Percentiles rank a stretch among this genome's conserved stretches.
Conservation (phyloP, 2,329 filamentous ascomycete genomes). For the Coniosporium tulheliwenetii region DNA sequence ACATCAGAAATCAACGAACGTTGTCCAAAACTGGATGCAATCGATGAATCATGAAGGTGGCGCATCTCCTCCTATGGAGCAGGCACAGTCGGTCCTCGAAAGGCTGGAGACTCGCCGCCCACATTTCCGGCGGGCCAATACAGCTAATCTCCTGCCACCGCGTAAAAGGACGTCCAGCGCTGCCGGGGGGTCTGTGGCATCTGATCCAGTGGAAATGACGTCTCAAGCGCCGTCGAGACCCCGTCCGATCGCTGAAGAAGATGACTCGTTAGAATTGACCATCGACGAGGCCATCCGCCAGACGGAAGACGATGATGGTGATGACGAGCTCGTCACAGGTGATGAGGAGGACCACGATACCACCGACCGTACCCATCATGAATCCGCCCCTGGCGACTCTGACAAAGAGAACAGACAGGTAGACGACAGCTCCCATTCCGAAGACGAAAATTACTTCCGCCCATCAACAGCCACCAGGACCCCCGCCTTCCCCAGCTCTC, state of each 20-base stretch:
- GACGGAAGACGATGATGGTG: constrained; percentile 72
- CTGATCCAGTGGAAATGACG: constrained; percentile 38
- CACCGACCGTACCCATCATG: constrained; percentile 10
- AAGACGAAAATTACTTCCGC: constrained; percentile 24
- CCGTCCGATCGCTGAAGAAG: constrained; percentile 28
- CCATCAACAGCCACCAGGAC: too few relatives aligned
- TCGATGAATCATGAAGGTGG: constrained; percentile 38
- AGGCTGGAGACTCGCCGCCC: constrained; percentile 38
- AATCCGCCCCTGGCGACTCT: constrained; percentile 3
- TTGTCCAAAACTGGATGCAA: constrained; percentile 86
- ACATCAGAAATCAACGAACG: constrained; percentile 59
- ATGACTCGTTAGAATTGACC: constrained; percentile 21
- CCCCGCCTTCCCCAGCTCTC: constrained; percentile 16
- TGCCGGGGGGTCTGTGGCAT: constrained; percentile 34
- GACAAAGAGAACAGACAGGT: constrained; percentile 14
- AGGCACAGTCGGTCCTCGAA: constrained; percentile 42
- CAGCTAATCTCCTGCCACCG: constrained; percentile 14
- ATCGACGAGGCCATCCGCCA: constrained; percentile 27
- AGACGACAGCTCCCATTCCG: constrained; percentile 7
- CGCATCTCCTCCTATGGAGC: constrained; percentile 42
- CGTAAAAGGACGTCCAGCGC: constrained; percentile 32
- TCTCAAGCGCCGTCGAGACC: constrained; percentile 17
- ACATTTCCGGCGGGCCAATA: constrained; percentile 35
- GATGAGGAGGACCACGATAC: constrained; percentile 47
- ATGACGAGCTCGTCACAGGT: constrained; percentile 77